A percentile compares a stretch with the other conserved stretches of the same genome.
phyloP scores from a whole-genome alignment of 768 basidiomycete genomes.

The Cystofilobasidium ferigula region DNA sequence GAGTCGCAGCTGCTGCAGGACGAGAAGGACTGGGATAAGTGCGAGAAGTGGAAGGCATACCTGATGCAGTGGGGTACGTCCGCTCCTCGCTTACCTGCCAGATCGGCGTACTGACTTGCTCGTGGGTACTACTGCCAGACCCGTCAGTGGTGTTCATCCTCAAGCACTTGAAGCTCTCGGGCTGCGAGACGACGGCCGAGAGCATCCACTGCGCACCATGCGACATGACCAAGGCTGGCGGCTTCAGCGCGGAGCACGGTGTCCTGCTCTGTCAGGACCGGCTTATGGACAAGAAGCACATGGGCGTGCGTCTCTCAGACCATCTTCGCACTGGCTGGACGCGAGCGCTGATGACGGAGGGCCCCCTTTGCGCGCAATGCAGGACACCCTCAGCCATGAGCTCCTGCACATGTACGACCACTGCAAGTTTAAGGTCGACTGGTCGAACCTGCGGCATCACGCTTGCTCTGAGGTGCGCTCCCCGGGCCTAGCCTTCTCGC shows the following conservation, averaged over 20 bases:
- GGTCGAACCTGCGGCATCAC: slow-evolving; percentile 80
- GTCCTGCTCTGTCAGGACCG: slow-evolving; percentile 77
- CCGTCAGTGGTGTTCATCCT: slow-evolving; percentile 83
- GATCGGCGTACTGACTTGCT: too few species aligned
- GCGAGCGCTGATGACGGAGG: not conserved
- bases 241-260: slow-evolving; percentile 64
- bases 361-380: too few species aligned
- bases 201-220: slow-evolving; percentile 81
- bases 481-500: not conserved
- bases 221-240: slow-evolving; percentile 60
- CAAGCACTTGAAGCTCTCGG: slow-evolving; percentile 61
- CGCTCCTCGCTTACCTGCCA: too few species aligned
- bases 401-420: slow-evolving; percentile 93
- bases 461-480: slow-evolving; percentile 87
- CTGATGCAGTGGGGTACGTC: slow-evolving; percentile 10
- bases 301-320: slow-evolving; percentile 43
- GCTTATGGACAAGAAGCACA: slow-evolving; percentile 67
- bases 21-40: slow-evolving; percentile 9
- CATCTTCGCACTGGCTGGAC: not conserved
- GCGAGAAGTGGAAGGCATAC: slow-evolving; percentile 8
- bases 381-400: slow-evolving; percentile 86
- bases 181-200: slow-evolving; percentile 32
- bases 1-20: slow-evolving; percentile 5
- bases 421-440: slow-evolving; percentile 85
- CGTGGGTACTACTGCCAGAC: slow-evolving; percentile 50